Evolutionary conservation across 2,329 filamentous ascomycete genomes (phyloP).

Genomic region (Paecilomyces niveus): DNA sequence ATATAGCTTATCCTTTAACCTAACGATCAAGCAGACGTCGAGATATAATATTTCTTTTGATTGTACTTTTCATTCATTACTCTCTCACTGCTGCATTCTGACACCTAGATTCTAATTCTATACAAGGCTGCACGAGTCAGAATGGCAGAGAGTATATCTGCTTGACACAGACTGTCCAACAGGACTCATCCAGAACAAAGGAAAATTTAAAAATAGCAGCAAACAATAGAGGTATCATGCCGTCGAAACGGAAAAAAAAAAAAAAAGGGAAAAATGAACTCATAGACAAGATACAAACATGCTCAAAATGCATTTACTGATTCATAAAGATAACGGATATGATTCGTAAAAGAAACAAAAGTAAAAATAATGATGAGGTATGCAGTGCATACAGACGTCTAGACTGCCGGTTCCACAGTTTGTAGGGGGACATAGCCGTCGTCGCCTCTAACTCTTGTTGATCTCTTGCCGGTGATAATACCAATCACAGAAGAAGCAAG

Average conservation of each 20-base stretch:
- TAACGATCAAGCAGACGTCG: too few species aligned
- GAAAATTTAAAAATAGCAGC: neutral
- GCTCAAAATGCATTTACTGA: neutral
- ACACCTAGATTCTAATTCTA: neutral
- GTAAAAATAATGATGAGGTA: neutral
- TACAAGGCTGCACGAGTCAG: neutral
- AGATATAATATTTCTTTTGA: neutral
- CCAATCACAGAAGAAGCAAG: conserved; percentile 19
- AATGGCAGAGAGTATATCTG: neutral
- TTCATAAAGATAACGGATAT: neutral
- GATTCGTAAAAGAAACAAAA: conserved; percentile 1
- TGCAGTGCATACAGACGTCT: neutral
- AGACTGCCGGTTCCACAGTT: conserved; percentile 32
- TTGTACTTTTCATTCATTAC: neutral
- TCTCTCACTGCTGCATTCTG: neutral
- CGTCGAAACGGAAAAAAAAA: neutral
- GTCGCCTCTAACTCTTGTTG: conserved; percentile 17
- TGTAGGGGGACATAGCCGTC: conserved; percentile 41
- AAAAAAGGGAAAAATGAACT: too few species aligned
- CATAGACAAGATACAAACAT: neutral
- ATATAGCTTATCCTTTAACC: too few species aligned
- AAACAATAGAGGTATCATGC: neutral
- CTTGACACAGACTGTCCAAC: neutral
- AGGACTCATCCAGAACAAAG: neutral
- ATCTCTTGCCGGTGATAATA: conserved; percentile 18